Conservation (phyloP, 2,329 filamentous ascomycete genomes). For the Chalara sp. region DNA sequence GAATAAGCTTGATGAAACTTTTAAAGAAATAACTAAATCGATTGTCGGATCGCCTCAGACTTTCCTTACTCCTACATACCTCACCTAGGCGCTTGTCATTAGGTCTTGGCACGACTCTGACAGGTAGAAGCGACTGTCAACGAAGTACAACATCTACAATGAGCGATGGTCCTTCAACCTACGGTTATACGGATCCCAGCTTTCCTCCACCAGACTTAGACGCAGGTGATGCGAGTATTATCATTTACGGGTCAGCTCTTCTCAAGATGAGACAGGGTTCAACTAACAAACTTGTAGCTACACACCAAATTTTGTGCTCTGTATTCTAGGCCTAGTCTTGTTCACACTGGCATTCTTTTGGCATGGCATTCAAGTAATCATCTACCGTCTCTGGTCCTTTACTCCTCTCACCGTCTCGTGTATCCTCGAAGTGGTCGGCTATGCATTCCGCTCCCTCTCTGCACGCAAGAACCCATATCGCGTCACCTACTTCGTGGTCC, state of each 20-base stretch:
- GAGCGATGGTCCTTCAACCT: background rate
- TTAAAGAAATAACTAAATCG: too few species aligned
- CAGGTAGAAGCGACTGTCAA: too few species aligned
- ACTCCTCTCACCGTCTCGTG: slow-evolving; percentile 37
- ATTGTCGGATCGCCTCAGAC: too few species aligned
- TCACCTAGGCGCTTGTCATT: too few species aligned
- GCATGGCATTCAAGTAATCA: slow-evolving; percentile 31
- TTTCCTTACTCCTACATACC: too few species aligned
- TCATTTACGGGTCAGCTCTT: slow-evolving; percentile 8
- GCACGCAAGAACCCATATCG: slow-evolving; percentile 44
- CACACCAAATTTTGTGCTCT: slow-evolving; percentile 3
- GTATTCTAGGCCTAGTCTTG: slow-evolving; percentile 20
- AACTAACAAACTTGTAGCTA: background rate
- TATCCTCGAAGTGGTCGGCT: slow-evolving; percentile 43
- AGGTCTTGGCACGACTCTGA: too few species aligned
- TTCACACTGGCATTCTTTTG: slow-evolving; percentile 35
- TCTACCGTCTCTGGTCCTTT: slow-evolving; percentile 40
- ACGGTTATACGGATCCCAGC: slow-evolving; percentile 5
- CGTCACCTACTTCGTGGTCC: slow-evolving; percentile 48
- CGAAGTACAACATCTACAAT: background rate
- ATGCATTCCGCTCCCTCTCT: slow-evolving; percentile 41
- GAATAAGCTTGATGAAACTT: too few species aligned
- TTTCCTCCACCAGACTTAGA: slow-evolving; percentile 4
- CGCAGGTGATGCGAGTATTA: slow-evolving; percentile 4
- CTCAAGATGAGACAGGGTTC: background rate